Conservation (phyloP, 768 basidiomycete genomes). For the Daedaleopsis nitida region DNA sequence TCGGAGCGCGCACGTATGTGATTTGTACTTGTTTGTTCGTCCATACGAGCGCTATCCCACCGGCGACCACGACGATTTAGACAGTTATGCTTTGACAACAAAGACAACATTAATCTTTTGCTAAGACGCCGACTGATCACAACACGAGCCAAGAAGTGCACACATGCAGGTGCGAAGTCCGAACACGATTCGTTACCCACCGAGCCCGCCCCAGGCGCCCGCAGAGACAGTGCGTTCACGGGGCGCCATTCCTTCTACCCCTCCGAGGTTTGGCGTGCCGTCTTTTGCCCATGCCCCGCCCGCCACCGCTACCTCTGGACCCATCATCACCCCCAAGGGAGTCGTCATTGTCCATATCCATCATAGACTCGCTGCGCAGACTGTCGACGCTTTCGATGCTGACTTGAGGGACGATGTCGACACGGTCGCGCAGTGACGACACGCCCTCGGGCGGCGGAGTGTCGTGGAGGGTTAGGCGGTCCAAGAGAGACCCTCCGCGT, state of each 20-base stretch:
- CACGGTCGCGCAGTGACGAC: constrained; percentile 39
- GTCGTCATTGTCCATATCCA: constrained; percentile 16
- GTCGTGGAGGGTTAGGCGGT: constrained; percentile 36
- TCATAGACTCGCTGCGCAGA: background rate
- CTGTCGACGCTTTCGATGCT: constrained; percentile 21
- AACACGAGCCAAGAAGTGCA: constrained; percentile 2
- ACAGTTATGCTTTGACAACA: constrained; percentile 6
- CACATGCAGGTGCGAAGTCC: background rate
- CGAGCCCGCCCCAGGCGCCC: background rate
- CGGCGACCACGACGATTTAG: no score
- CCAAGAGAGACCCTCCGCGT: constrained; percentile 40
- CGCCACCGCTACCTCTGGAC: background rate
- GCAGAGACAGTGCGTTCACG: background rate
- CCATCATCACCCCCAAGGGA: constrained; percentile 1
- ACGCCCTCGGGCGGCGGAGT: constrained; percentile 11
- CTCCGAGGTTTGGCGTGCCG: constrained; percentile 11
- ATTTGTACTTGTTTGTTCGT: no score
- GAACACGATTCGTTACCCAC: no score
- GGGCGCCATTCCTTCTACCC: constrained; percentile 5
- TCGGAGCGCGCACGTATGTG: no score
- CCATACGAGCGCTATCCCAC: no score
- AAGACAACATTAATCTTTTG: background rate
- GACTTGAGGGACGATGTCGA: constrained; percentile 32
- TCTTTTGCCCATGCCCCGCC: constrained; percentile 3
- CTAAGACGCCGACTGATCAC: constrained; percentile 9